Conservation (phyloP, 768 basidiomycete species). For the Pleurotus pulmonarius region DNA sequence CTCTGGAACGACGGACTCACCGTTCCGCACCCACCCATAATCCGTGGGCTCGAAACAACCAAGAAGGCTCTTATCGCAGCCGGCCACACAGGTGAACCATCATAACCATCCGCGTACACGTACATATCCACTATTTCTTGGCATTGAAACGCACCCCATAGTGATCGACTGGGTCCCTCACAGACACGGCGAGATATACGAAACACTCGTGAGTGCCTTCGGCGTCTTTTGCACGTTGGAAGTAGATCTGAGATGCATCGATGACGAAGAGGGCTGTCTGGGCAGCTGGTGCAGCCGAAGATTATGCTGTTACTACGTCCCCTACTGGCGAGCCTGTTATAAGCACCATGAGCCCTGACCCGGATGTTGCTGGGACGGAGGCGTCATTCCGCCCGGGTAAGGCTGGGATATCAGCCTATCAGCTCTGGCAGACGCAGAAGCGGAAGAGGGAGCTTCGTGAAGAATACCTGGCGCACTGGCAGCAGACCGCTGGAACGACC, state of each 20-base stretch:
- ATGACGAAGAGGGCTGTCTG: neutral
- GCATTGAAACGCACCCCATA: constrained; percentile 17
- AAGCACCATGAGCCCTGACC: constrained; percentile 41
- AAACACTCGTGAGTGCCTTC: constrained; percentile 29
- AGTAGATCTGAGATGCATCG: neutral
- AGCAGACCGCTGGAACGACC: constrained; percentile 42
- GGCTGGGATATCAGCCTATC: constrained; percentile 24
- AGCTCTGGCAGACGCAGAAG: constrained; percentile 65
- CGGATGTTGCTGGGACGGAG: constrained; percentile 26
- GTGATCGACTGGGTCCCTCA: constrained; percentile 66
- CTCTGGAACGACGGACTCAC: constrained; percentile 65
- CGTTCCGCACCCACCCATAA: constrained; percentile 61
- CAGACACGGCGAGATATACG: constrained; percentile 48
- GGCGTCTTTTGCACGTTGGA: neutral
- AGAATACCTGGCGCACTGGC: constrained; percentile 62
- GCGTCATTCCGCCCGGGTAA: neutral
- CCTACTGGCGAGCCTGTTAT: constrained; percentile 55
- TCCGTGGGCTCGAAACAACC: constrained; percentile 51
- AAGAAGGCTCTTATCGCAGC: constrained; percentile 54
- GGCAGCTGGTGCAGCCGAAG: constrained; percentile 42
- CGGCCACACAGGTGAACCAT: constrained; percentile 31
- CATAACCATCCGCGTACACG: neutral
- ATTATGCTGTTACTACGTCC: constrained; percentile 33
- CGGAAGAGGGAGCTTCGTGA: constrained; percentile 48
- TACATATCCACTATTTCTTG: neutral